phyloP scores from a whole-genome alignment of 2,329 filamentous ascomycete genomes.

The Alternaria consortialis region DNA sequence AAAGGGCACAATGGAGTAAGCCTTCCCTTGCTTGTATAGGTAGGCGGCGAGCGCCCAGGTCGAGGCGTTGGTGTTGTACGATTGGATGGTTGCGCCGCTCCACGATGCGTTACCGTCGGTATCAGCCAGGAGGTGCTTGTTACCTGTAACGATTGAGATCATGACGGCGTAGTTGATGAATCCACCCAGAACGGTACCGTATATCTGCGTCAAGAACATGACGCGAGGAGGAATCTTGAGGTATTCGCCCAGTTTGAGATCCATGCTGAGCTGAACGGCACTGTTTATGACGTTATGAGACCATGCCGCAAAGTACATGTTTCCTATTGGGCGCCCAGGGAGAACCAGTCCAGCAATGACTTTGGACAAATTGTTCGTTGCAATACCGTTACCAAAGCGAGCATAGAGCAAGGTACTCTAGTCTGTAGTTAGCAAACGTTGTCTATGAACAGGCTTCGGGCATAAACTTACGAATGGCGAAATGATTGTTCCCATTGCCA shows the following conservation, averaged over 20 bases:
- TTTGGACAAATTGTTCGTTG: slow-evolving; percentile 28
- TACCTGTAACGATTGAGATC: slow-evolving; percentile 23
- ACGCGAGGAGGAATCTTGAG: slow-evolving; percentile 26
- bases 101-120: slow-evolving; percentile 23
- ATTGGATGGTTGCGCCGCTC: slow-evolving; percentile 24
- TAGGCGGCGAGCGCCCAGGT: slow-evolving; percentile 28
- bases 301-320: slow-evolving; percentile 29
- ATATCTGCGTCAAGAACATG: slow-evolving; percentile 27
- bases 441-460: not conserved
- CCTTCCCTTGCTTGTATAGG: slow-evolving; percentile 22
- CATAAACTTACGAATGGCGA: slow-evolving; percentile 21
- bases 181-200: slow-evolving; percentile 24
- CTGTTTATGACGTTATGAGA: slow-evolving; percentile 24
- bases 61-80: slow-evolving; percentile 26
- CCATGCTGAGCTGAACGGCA: slow-evolving; percentile 22
- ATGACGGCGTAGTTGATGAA: slow-evolving; percentile 30
- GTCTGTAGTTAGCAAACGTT: not conserved
- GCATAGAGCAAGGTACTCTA: slow-evolving; percentile 23
- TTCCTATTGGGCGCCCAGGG: slow-evolving; percentile 23
- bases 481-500: slow-evolving; percentile 17
- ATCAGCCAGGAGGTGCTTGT: slow-evolving; percentile 21
- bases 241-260: slow-evolving; percentile 26
- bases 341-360: slow-evolving; percentile 24
- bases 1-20: slow-evolving; percentile 23
- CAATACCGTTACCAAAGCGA: slow-evolving; percentile 26